A percentile compares a stretch with the other conserved stretches of the same genome.
Evolutionary conservation across 148 eudicot species (phyloP).

Genomic region (Heliosperma pusillum): DNA sequence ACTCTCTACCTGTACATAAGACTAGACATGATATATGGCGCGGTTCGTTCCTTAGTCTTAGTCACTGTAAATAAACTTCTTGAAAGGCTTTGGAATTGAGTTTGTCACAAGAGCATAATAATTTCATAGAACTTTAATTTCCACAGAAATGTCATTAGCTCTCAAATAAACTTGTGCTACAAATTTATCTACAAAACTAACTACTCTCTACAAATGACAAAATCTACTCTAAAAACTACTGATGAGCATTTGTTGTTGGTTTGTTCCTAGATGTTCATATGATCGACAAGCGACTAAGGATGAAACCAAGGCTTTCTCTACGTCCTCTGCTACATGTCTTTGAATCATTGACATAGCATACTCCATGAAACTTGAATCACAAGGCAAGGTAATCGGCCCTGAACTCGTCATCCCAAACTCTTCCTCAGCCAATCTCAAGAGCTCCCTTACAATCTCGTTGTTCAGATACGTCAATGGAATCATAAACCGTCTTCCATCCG

Average conservation of each 20-base stretch:
- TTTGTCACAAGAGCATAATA: too few relatives aligned
- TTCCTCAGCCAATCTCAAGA: slow-evolving; percentile 39
- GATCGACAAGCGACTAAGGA: slow-evolving; percentile 18
- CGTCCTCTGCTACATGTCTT: slow-evolving; percentile 21
- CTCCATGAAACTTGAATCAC: slow-evolving; percentile 39
- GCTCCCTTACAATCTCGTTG: slow-evolving; percentile 31
- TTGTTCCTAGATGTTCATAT: slow-evolving; percentile 6
- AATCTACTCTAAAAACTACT: slow-evolving; percentile 13
- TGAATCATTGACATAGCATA: slow-evolving; percentile 32
- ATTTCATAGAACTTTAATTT: not conserved
- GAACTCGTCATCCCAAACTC: slow-evolving; percentile 36
- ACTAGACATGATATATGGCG: too few relatives aligned
- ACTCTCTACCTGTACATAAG: too few relatives aligned
- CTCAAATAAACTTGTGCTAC: not conserved
- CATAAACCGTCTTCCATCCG: slow-evolving; percentile 25
- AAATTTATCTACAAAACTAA: not conserved
- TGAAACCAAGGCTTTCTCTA: slow-evolving; percentile 9
- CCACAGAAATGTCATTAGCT: not conserved
- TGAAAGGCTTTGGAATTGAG: too few relatives aligned
- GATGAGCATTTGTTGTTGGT: slow-evolving; percentile 4
- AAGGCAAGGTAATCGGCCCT: slow-evolving; percentile 43
- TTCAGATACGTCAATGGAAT: slow-evolving; percentile 21
- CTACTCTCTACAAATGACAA: not conserved
- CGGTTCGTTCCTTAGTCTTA: too few relatives aligned
- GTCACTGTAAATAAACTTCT: too few relatives aligned